Percentiles rank a stretch among this genome's conserved stretches.
phyloP scores from a whole-genome alignment of 208 protist genomes.

The Leptomonas seymouri region DNA sequence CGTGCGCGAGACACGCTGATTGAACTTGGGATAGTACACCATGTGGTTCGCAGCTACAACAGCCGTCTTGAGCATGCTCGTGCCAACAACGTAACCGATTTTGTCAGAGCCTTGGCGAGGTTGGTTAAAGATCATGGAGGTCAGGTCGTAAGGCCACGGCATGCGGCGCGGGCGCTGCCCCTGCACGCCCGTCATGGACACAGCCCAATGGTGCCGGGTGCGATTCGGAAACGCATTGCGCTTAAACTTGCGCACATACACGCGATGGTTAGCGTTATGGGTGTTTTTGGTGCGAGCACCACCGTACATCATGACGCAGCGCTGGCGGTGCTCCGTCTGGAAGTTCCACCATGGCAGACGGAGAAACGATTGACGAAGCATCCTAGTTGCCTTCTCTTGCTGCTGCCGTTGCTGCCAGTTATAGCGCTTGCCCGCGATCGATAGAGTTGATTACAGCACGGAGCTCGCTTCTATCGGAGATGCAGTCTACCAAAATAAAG shows the following conservation, averaged over 20 bases:
- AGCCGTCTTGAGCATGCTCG: constrained; percentile 93
- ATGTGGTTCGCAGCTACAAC: constrained; percentile 91
- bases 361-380: constrained; percentile 70
- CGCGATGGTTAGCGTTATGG: constrained; percentile 88
- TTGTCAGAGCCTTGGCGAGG: constrained; percentile 90
- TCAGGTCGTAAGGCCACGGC: constrained; percentile 93
- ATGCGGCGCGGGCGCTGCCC: constrained; percentile 90
- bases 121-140: constrained; percentile 93
- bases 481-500: too few species aligned
- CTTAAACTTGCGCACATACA: constrained; percentile 91
- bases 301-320: constrained; percentile 90
- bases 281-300: constrained; percentile 87
- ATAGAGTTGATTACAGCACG: too few species aligned
- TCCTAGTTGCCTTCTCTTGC: constrained; percentile 26
- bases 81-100: constrained; percentile 93
- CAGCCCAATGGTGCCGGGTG: constrained; percentile 90
- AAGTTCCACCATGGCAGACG: constrained; percentile 93
- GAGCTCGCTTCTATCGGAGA: too few species aligned
- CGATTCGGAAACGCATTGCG: constrained; percentile 92
- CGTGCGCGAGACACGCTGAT: constrained; percentile 90
- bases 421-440: too few species aligned
- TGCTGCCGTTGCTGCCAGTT: too few species aligned
- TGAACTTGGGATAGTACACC: constrained; percentile 95
- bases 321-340: constrained; percentile 90
- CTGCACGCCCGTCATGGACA: constrained; percentile 88